Conservation (phyloP, 192 early-diverging fungal genomes). For the Coemansia sp. region DNA sequence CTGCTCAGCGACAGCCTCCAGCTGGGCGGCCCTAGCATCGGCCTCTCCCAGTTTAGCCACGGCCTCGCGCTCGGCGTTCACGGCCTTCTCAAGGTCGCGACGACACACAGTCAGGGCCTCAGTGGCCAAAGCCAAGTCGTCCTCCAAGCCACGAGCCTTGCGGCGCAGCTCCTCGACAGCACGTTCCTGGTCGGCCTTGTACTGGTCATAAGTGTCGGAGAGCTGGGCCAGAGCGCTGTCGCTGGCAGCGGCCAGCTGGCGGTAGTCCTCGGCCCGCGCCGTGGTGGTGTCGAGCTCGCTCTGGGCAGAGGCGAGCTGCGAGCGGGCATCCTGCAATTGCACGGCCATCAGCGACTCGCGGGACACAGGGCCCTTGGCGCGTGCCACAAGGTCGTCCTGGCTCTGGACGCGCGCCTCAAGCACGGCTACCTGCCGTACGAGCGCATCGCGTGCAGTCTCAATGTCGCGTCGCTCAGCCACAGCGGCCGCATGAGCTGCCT, state of each 20-base stretch:
- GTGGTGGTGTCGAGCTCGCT: conserved; percentile 38
- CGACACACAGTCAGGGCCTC: conserved; percentile 28
- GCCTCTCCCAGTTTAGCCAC: conserved; percentile 35
- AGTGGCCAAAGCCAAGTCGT: conserved; percentile 19
- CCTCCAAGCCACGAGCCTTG: conserved; percentile 34
- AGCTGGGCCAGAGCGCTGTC: conserved; percentile 67
- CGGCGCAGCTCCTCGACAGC: conserved; percentile 26
- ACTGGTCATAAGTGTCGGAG: conserved; percentile 67
- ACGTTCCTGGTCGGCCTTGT: conserved; percentile 57
- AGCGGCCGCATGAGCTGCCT: conserved; percentile 53
- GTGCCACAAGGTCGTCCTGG: conserved; percentile 52
- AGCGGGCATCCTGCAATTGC: conserved; percentile 56
- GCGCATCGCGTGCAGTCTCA: conserved; percentile 43
- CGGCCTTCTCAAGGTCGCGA: conserved; percentile 25
- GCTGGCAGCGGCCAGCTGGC: conserved; percentile 51
- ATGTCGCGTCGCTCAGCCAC: conserved; percentile 57
- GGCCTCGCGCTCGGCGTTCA: conserved; percentile 53
- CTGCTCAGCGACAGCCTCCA: conserved; percentile 20
- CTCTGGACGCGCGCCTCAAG: conserved; percentile 53
- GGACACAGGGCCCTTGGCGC: conserved; percentile 37
- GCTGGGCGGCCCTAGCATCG: conserved; percentile 22
- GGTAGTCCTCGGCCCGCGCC: conserved; percentile 45
- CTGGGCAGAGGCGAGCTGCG: conserved; percentile 56
- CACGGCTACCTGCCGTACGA: conserved; percentile 51
- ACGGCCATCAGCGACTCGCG: conserved; percentile 50